A percentile compares a stretch with the other conserved stretches of the same genome.
Conservation (phyloP, 2,329 filamentous ascomycete species). For the Trichoderma sp. region DNA sequence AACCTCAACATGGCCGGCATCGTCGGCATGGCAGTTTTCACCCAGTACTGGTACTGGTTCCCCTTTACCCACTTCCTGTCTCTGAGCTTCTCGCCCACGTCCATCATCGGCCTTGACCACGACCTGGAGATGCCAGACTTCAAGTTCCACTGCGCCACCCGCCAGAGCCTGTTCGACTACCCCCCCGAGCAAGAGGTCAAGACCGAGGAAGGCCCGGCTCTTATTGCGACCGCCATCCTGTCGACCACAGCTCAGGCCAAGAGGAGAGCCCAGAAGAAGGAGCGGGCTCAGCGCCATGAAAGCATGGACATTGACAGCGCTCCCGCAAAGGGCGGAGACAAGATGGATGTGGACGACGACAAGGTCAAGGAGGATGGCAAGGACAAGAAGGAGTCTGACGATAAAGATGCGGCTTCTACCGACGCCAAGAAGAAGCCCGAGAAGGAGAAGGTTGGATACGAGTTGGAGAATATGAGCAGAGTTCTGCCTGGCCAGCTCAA, state of each 20-base stretch:
- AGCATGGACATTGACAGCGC: conserved; percentile 92
- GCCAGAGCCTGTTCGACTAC: conserved; percentile 95
- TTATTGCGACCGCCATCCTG: conserved; percentile 91
- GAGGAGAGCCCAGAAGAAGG: conserved; percentile 89
- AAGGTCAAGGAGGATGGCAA: conserved; percentile 52
- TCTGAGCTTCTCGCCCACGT: conserved; percentile 92
- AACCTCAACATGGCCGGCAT: conserved; percentile 99
- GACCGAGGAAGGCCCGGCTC: conserved; percentile 84
- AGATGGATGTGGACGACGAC: conserved; percentile 82
- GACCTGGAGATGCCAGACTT: conserved; percentile 90
- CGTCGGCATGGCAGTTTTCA: conserved; percentile 96
- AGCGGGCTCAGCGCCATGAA: conserved; percentile 81
- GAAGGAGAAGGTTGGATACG: conserved; percentile 95
- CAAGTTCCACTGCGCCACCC: conserved; percentile 93
- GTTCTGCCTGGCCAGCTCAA: conserved; percentile 91
- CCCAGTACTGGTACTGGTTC: conserved; percentile 99
- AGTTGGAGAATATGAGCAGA: conserved; percentile 94
- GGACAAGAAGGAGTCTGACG: conserved; percentile 58
- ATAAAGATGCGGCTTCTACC: conserved; percentile 55
- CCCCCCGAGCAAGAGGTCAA: conserved; percentile 96
- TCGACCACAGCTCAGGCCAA: conserved; percentile 97
- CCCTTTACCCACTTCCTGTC: conserved; percentile 97
- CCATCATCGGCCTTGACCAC: conserved; percentile 90
- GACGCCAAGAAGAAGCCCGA: conserved; percentile 83
- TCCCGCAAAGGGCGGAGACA: conserved; percentile 62